Evolutionary conservation across 441 rosid species (phyloP).

Genomic region (Geranium incanum): DNA sequence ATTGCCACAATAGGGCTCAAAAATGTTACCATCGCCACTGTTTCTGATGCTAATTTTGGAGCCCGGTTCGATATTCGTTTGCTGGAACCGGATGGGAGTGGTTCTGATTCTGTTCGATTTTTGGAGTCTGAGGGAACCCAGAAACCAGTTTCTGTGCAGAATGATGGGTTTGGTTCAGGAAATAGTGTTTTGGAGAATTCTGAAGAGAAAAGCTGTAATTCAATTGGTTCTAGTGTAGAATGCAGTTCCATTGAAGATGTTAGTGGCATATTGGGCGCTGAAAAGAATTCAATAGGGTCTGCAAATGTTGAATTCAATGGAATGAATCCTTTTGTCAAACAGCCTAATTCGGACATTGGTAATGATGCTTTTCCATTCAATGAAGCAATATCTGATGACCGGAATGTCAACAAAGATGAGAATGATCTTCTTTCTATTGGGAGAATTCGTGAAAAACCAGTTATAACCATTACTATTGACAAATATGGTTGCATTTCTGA

Average conservation of each 20-base stretch:
- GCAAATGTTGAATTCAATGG: too few species aligned
- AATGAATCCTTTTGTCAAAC: background rate
- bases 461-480: conserved; percentile 29
- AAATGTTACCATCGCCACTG: conserved; percentile 43
- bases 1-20: conserved; percentile 65
- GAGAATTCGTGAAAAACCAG: conserved; percentile 22
- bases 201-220: conserved; percentile 13
- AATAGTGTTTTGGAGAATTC: conserved; percentile 11
- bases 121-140: conserved; percentile 9
- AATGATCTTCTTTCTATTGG: background rate
- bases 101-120: conserved; percentile 23
- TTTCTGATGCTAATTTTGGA: conserved; percentile 50
- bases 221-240: conserved; percentile 13
- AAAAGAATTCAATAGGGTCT: conserved; percentile 15
- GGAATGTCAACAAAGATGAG: background rate
- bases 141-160: conserved; percentile 15
- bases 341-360: background rate
- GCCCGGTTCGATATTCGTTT: conserved; percentile 46
- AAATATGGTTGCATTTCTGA: conserved; percentile 41
- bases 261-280: background rate
- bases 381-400: background rate
- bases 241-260: conserved; percentile 16
- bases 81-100: conserved; percentile 24
- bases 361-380: background rate
- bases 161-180: conserved; percentile 20